phyloP scores from a whole-genome alignment of 2,329 filamentous ascomycete genomes.

The Penicillium sp. region DNA sequence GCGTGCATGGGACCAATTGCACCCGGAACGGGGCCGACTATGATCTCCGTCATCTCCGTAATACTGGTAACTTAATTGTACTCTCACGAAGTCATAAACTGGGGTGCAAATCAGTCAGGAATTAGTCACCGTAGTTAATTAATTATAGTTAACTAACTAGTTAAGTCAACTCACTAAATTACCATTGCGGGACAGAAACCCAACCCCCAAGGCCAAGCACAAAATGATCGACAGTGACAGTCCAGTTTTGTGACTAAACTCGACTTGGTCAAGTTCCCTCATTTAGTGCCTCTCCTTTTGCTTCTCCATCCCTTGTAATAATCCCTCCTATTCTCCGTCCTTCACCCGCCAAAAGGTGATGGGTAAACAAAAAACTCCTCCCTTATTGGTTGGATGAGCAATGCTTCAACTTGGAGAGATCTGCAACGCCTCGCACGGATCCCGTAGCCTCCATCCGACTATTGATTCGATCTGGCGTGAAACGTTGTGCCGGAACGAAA shows the following conservation, averaged over 20 bases:
- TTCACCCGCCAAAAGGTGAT: not conserved
- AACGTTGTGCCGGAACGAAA: conserved; percentile 29
- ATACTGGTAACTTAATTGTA: not conserved
- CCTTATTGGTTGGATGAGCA: not conserved
- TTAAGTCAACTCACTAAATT: too few relatives aligned
- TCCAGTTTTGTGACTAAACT: not conserved
- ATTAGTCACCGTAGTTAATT: too few relatives aligned
- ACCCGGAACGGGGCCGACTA: conserved; percentile 7
- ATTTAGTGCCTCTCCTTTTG: not conserved
- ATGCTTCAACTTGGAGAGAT: conserved; percentile 31
- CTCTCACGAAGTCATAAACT: not conserved
- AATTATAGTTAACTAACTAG: too few relatives aligned
- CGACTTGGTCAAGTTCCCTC: not conserved
- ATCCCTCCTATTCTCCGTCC: not conserved
- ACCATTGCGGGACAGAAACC: too few relatives aligned
- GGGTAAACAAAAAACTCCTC: not conserved
- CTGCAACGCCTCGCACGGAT: conserved; percentile 30
- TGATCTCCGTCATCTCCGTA: conserved; percentile 27
- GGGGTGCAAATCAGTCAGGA: not conserved
- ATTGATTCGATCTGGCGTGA: conserved; percentile 36
- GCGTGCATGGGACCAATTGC: conserved; percentile 21
- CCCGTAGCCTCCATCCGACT: conserved; percentile 30
- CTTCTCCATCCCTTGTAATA: too few relatives aligned
- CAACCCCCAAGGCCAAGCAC: not conserved
- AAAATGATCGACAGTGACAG: conserved; percentile 7